phyloP scores from a whole-genome alignment of 2,329 filamentous ascomycete genomes.

The Colletotrichum melonis region DNA sequence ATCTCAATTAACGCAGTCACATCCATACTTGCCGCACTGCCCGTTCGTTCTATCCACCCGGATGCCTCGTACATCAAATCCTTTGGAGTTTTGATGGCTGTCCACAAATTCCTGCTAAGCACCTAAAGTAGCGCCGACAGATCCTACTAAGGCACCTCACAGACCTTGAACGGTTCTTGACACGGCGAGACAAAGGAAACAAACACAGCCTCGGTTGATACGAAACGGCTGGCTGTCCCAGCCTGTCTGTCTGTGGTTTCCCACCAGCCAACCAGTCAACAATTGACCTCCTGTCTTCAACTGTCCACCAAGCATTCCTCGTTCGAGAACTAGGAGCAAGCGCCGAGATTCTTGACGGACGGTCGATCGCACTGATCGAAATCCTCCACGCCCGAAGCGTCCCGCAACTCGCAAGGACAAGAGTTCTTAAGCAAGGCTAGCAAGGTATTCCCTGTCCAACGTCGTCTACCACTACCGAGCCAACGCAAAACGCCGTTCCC shows the following conservation, averaged over 20 bases:
- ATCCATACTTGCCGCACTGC: background rate
- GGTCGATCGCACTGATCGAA: slow-evolving; percentile 19
- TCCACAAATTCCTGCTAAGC: background rate
- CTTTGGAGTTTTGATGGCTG: background rate
- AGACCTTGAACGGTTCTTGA: slow-evolving; percentile 18
- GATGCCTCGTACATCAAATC: background rate
- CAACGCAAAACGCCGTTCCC: slow-evolving; percentile 33
- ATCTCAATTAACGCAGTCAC: background rate
- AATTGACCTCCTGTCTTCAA: background rate
- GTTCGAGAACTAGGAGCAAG: slow-evolving; percentile 16
- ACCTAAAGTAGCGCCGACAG: slow-evolving; percentile 1
- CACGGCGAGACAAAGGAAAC: slow-evolving; percentile 32
- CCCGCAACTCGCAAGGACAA: background rate
- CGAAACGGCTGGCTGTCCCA: slow-evolving; percentile 31
- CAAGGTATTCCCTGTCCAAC: slow-evolving; percentile 23
- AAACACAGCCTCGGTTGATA: slow-evolving; percentile 31
- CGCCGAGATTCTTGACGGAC: slow-evolving; percentile 17
- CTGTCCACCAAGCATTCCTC: background rate
- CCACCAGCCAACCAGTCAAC: background rate
- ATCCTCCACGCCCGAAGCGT: background rate
- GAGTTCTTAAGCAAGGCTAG: slow-evolving; percentile 9
- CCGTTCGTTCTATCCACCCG: background rate
- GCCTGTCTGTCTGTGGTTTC: slow-evolving; percentile 6
- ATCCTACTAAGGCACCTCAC: slow-evolving; percentile 29
- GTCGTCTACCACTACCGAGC: slow-evolving; percentile 26